Conservation (phyloP, 2,329 filamentous ascomycete species). For the Fusarium napiforme region DNA sequence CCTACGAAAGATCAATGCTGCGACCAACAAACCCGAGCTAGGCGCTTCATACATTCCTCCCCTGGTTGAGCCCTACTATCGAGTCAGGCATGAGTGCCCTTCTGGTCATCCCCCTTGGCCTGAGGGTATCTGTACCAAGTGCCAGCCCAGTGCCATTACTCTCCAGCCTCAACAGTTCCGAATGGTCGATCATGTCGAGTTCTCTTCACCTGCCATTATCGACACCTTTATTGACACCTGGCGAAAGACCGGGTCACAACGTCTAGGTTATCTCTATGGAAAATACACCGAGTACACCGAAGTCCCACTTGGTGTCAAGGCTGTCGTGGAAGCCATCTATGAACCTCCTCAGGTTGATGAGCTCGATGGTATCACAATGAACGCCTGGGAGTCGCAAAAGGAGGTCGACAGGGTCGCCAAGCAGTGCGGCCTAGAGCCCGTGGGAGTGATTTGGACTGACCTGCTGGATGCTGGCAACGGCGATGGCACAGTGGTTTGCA, state of each 20-base stretch:
- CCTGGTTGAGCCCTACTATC: constrained; percentile 90
- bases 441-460: constrained; percentile 96
- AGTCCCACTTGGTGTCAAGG: constrained; percentile 93
- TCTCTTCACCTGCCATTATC: constrained; percentile 84
- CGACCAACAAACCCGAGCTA: constrained; percentile 94
- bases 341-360: constrained; percentile 94
- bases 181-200: constrained; percentile 99
- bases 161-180: constrained; percentile 93
- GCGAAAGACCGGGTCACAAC: constrained; percentile 85
- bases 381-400: constrained; percentile 85
- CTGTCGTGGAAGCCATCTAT: constrained; percentile 96
- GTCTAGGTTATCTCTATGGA: constrained; percentile 91
- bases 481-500: constrained; percentile 91
- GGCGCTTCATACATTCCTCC: constrained; percentile 97
- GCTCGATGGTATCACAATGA: constrained; percentile 85
- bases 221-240: constrained; percentile 93
- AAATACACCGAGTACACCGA: constrained; percentile 90
- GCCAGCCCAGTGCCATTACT: constrained; percentile 96
- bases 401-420: constrained; percentile 83
- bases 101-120: constrained; percentile 94
- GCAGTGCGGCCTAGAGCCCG: constrained; percentile 84
- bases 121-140: constrained; percentile 97
- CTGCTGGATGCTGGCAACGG: constrained; percentile 82
- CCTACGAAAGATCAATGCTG: constrained; percentile 92
- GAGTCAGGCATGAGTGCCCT: constrained; percentile 88